Base-by-base conservation (phyloP, 2,329 filamentous ascomycete species). In the Xylariaceae sp. region DNA sequence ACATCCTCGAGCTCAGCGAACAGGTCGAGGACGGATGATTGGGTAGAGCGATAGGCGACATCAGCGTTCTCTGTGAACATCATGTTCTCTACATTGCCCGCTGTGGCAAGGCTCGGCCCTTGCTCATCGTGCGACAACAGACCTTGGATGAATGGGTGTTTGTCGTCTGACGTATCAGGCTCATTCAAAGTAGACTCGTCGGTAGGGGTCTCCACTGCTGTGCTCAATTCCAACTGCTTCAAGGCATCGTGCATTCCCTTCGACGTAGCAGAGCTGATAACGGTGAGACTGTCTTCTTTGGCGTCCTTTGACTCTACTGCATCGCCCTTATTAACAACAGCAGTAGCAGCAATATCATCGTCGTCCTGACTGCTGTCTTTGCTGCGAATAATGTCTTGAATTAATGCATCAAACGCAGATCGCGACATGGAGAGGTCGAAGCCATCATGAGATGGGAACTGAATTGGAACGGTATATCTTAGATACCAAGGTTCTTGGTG, bases 41-140 rank as follows among this genome's bases (percentile, higher is more conserved):
- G 68, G 0, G 79, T 80, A 1, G 78, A 80, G 9, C 71, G 64
- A 57, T 76, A 74, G 5, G 81, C 75, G 2, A 81, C 61, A 53
- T 81, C 81, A 3, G 51, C 61, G 51, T 85, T 84, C 27, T 79
- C 74, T 0, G 81, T 85, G n/a, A 75, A 61, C 67, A 79, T 78
- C 66, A 75, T 77, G 63, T 77, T 77, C 2, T 74, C 64, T 39
- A 68, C 63, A 26, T 67, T 20, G 6, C 7, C 16, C 40, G 42
- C 40, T 15, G 23, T 9, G 9, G 47, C 18, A 7, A n/a, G n/a
- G n/a, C n/a, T n/a, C n/a, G 53, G 27, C 3, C 59, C 41, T 10
- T 24, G 33, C 4, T 29, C 23, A 4, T 60, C 36, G n/a, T 64
- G 50, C n/a, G 58, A 61, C 21, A 67, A 30, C 1, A 76, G 63